phyloP scores from a whole-genome alignment of 768 basidiomycete genomes.

The Pleurotus tuber-regium region DNA sequence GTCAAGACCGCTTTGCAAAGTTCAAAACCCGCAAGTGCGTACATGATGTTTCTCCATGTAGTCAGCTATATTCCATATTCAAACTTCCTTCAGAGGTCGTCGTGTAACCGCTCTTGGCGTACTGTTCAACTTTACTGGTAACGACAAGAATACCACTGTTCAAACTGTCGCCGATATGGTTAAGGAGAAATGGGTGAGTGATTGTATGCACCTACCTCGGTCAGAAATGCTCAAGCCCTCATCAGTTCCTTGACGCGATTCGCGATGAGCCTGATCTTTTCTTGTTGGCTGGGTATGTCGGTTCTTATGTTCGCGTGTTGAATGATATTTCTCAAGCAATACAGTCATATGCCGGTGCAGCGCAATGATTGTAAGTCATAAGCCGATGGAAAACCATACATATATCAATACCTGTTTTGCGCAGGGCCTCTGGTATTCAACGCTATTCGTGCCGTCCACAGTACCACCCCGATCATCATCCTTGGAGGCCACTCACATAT shows the following conservation, averaged over 20 bases:
- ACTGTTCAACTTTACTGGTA: constrained; percentile 72
- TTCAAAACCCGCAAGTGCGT: constrained; percentile 72
- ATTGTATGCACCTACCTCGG: not conserved
- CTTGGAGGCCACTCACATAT: constrained; percentile 84
- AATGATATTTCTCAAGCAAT: constrained; percentile 2
- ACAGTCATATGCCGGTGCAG: constrained; percentile 81
- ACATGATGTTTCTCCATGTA: not conserved
- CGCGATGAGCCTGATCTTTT: constrained; percentile 82
- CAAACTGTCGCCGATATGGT: constrained; percentile 75
- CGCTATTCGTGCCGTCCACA: constrained; percentile 71
- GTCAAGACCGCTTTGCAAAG: constrained; percentile 57
- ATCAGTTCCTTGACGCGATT: constrained; percentile 75
- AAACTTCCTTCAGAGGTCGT: constrained; percentile 43
- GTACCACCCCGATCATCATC: constrained; percentile 75
- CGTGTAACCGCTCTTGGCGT: constrained; percentile 80
- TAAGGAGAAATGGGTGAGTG: constrained; percentile 68
- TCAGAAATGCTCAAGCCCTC: not conserved
- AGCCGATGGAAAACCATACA: no score
- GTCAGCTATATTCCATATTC: constrained; percentile 5
- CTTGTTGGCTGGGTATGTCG: constrained; percentile 61
- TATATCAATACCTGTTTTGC: no score
- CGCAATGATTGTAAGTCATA: constrained; percentile 59
- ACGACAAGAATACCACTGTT: constrained; percentile 69
- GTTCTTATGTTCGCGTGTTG: not conserved
- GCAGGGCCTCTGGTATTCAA: constrained; percentile 71